Conservation (phyloP, 2,329 filamentous ascomycete species). For the Trichoderma atroviride region DNA sequence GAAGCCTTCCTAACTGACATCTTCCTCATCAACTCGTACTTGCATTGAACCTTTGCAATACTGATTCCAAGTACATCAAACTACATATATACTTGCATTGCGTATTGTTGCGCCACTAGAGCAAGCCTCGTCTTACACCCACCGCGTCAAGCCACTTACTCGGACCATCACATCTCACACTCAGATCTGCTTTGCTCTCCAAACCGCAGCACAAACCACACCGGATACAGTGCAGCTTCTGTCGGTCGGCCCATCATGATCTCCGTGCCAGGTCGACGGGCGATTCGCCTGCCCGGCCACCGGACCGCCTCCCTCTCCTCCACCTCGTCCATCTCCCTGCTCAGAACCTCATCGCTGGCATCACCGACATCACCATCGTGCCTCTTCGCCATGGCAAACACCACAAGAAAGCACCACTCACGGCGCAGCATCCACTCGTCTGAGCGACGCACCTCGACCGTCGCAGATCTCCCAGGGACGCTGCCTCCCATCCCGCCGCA, state of each 20-base stretch:
- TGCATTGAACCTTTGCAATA: background rate
- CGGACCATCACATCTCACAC: background rate
- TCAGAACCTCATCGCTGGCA: conserved; percentile 18
- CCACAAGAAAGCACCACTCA: conserved; percentile 15
- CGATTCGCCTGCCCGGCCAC: conserved; percentile 30
- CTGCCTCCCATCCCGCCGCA: conserved; percentile 35
- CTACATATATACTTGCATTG: background rate
- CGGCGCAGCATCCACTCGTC: conserved; percentile 43
- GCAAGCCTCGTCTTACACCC: conserved; percentile 20
- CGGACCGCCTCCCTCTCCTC: conserved; percentile 24
- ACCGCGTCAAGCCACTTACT: background rate
- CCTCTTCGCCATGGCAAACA: conserved; percentile 20
- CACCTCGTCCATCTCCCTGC: conserved; percentile 12
- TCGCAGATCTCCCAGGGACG: conserved; percentile 39
- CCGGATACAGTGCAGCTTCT: background rate
- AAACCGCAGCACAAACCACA: background rate
- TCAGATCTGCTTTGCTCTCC: background rate
- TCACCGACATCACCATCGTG: conserved; percentile 27
- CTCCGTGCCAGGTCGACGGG: conserved; percentile 31
- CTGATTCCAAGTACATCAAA: background rate
- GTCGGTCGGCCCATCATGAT: conserved; percentile 31
- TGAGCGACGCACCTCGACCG: conserved; percentile 41
- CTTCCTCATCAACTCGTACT: background rate
- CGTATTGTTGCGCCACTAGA: background rate
- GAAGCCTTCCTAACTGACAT: background rate